Evolutionary conservation across 2,329 filamentous ascomycete species (phyloP), one percentile per base, ranked within the genome.

Genomic region (Penicillium psychrosexuale): DNA sequence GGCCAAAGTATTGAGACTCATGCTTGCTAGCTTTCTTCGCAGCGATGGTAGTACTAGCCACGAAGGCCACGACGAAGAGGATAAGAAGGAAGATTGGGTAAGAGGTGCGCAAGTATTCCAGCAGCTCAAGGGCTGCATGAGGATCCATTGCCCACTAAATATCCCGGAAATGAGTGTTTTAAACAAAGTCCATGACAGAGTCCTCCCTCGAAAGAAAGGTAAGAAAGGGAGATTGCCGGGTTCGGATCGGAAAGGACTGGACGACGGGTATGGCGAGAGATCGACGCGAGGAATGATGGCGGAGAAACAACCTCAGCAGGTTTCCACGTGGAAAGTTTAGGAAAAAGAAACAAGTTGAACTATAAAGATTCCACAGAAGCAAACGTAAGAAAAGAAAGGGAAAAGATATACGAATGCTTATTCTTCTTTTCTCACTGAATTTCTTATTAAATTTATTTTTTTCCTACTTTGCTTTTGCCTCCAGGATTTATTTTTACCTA

Each of bases 81-180:
- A 84, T 61, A 51, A 89, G 77, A 56, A 89, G 75, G 54, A 86
- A 70, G 64, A 88, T 82, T 12, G 87, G 85, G 61, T 84, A 88
- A 62, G 80, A 75, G 68, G 79, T 82, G 66, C 83, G 82, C 55
- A 83, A 68, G 62, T 76, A 75, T 48, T 69, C 71, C 58, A 82
- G 68, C 57, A 79, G 68, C 46, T 65, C 67, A 47, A 74, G 73
- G 57, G 77, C 75, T 52, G 74, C 71, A 38, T 72, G 68, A 63
- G 73, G 60, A 64, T 64, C 66, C 67, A 74, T 70, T 61, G 59
- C 66, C 62, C 58, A 52, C 48, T 38, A 53, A 39, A 54, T 30
- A 42, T 46, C 39, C 50, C 27, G 44, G 24, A 42, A 40, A 38
- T 36, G 46, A 34, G 49, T 27, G 33, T 37, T 55, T 66, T 59